These are phyloP conservation scores for Nannochloropsis oceanica DNA, from an alignment of 108 stramenopile genomes.

Conservation along the genomic window DNA sequence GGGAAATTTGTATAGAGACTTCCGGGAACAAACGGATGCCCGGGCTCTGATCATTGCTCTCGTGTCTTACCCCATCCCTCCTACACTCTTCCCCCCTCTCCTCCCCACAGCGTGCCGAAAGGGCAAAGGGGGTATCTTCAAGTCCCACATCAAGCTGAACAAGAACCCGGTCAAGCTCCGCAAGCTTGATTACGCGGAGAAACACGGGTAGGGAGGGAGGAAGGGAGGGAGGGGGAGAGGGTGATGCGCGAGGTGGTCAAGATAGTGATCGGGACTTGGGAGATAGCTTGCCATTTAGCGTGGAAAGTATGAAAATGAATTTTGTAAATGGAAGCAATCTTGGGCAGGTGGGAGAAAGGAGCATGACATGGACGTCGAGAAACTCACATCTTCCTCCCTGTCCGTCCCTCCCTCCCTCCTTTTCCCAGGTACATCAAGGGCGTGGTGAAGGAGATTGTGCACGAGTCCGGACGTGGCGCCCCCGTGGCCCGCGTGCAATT, in stretches of 20 bases:
- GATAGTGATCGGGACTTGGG: too few species aligned
- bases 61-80: background rate
- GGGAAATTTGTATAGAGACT: too few species aligned
- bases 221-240: too few species aligned
- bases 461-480: constrained; percentile 96
- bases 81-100: background rate
- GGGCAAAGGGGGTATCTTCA: constrained; percentile 93
- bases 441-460: constrained; percentile 93
- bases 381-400: too few species aligned
- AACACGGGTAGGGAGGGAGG: constrained; percentile 16
- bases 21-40: too few species aligned
- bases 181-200: constrained; percentile 86
- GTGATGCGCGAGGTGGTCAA: too few species aligned
- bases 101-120: constrained; percentile 46
- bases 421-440: constrained; percentile 83
- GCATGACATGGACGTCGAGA: too few species aligned
- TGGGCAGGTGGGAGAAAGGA: too few species aligned
- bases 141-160: constrained; percentile 82
- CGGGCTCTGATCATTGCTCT: background rate
- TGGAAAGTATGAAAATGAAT: too few species aligned
- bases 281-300: too few species aligned
- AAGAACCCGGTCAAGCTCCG: constrained; percentile 98
- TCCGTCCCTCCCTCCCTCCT: too few species aligned
- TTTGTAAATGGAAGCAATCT: too few species aligned
- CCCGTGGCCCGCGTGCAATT: constrained; percentile 96